Base-by-base conservation (phyloP, 2,329 filamentous ascomycete genomes). In the Colletotrichum spaethianum region DNA sequence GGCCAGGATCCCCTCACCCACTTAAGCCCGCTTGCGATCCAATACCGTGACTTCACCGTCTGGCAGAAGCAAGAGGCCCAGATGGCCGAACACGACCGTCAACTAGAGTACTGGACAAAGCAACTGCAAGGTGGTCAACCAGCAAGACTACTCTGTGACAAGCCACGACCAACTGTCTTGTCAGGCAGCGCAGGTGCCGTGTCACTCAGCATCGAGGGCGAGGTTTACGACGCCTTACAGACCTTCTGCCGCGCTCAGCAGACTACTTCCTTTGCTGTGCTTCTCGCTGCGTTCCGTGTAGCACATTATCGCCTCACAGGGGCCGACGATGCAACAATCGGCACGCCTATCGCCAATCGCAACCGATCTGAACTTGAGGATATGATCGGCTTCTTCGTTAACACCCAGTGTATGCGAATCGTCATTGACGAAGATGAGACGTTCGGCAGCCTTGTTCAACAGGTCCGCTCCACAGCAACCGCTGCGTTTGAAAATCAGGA, bases 71-170 rank as follows among this genome's bases (percentile, higher is more conserved):
- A 36, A 26, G 28, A 50, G 40, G 31, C 40, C 4, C 63, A 65
- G 20, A 36, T 11, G 5, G 38, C 40, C 16, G 63, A 42, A 16
- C 26, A 53, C 6, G 36, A 65, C 11, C 26, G 50, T 20, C 63
- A 55, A 18, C 50, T 55, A 5, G 36, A 40, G 8, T 65, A 55
- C 28, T 65, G 63, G 63, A 40, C n/a, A 20, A 28, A 42, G 8
- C 46, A 65, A 16, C 63, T 65, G 12, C 86, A 88, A 62, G 76
- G 82, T 23, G 18, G 56, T 7, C 40, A 38, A 7, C 56, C 56
- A 3, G 56, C 56, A 23, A 44, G 23, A 9, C 56, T 59, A 18
- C 5, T 26, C 6, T 23, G 20, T 0, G 57, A 66, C 36, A 61
- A 70, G 4, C 67, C 75, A 2, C 67, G 76, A 0, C 76, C 76